These are phyloP conservation scores for Penicillium argentinense DNA, from an alignment of 495 filamentous ascomycete species.

Conservation along the genomic window DNA sequence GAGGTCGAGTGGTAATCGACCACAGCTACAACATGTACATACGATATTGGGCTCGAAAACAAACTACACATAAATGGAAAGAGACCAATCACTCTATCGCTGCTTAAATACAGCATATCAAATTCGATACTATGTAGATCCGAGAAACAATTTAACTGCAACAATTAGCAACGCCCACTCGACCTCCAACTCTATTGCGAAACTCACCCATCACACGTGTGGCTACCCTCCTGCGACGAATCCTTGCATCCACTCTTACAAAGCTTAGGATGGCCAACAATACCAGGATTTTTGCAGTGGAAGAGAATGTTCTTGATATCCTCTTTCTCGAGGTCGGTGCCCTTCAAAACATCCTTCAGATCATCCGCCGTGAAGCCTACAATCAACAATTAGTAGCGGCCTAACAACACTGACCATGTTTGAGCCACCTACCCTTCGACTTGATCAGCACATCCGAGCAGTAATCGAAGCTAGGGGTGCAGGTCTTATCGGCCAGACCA, in stretches of 20 bases:
- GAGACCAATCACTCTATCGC: no score
- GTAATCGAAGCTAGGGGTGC: conserved; percentile 44
- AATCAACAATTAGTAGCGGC: not conserved
- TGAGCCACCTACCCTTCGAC: conserved; percentile 28
- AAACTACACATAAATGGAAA: no score
- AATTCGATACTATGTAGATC: no score
- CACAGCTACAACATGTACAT: not conserved
- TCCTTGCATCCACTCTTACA: conserved; percentile 36
- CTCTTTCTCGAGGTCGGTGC: conserved; percentile 31
- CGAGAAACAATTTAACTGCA: not conserved
- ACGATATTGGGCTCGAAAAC: not conserved
- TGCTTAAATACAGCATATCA: not conserved
- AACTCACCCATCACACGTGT: conserved; percentile 28
- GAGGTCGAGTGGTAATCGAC: conserved; percentile 33
- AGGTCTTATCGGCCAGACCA: conserved; percentile 33
- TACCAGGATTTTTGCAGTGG: conserved; percentile 42
- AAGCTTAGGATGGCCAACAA: conserved; percentile 37
- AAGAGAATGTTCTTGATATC: conserved; percentile 33
- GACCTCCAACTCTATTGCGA: not conserved
- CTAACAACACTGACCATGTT: not conserved
- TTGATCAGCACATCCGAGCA: conserved; percentile 34
- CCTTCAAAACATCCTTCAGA: conserved; percentile 30
- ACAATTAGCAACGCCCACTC: not conserved
- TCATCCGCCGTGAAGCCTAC: conserved; percentile 38
- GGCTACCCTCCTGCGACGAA: conserved; percentile 33